Evolutionary conservation across 1,139 yeast species (phyloP).

Genomic region (Saccharomyces hybrid): DNA sequence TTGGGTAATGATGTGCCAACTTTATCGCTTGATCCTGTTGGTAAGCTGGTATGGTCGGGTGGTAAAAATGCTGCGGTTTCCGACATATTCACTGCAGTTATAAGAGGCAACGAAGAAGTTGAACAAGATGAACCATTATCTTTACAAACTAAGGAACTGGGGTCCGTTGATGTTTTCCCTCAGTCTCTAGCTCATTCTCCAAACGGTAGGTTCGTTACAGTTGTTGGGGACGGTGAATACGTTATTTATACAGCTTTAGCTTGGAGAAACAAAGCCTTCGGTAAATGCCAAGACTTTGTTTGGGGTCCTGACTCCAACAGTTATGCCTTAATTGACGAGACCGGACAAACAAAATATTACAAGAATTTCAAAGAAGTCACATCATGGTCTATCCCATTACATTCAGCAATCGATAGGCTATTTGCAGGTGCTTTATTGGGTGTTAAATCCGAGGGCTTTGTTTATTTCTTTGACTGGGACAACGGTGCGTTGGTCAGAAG

Average conservation of each 20-base stretch:
- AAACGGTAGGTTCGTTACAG: constrained; percentile 94
- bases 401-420: constrained; percentile 71
- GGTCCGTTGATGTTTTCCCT: constrained; percentile 88
- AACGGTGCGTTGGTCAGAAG: constrained; percentile 75
- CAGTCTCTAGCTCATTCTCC: constrained; percentile 85
- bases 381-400: constrained; percentile 54
- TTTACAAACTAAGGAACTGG: constrained; percentile 79
- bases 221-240: constrained; percentile 97
- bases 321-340: constrained; percentile 74
- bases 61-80: constrained; percentile 53
- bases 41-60: constrained; percentile 77
- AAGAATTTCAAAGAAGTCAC: constrained; percentile 80
- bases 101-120: constrained; percentile 59
- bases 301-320: constrained; percentile 92
- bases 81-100: constrained; percentile 78
- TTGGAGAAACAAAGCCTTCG: constrained; percentile 94
- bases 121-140: constrained; percentile 79
- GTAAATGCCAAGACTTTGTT: constrained; percentile 81
- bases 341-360: constrained; percentile 58
- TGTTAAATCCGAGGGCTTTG: constrained; percentile 67
- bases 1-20: constrained; percentile 94
- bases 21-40: constrained; percentile 85
- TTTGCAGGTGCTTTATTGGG: constrained; percentile 85
- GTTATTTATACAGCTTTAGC: constrained; percentile 94
- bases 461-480: constrained; percentile 93